phyloP scores from a whole-genome alignment of 768 basidiomycete species.

The Termitomyces sp. region DNA sequence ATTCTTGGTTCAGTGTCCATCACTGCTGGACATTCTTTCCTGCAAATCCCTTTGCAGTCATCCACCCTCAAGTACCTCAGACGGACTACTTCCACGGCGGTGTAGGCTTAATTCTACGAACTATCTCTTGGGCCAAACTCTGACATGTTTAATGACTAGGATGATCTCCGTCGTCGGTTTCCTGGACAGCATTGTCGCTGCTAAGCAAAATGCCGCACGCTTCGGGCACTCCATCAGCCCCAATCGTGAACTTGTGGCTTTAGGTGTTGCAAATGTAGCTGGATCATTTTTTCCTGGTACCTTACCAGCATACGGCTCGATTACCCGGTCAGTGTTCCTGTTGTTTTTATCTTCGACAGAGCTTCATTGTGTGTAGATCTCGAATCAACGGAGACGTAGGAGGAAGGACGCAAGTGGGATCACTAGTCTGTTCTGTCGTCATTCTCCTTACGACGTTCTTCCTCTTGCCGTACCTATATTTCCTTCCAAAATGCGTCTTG shows the following conservation, averaged over 20 bases:
- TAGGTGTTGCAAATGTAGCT: conserved; percentile 78
- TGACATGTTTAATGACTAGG: conserved; percentile 26
- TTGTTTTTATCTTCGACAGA: conserved; percentile 5
- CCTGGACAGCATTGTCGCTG: conserved; percentile 91
- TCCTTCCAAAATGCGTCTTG: conserved; percentile 84
- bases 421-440: conserved; percentile 65
- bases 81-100: conserved; percentile 79
- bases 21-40: conserved; percentile 50
- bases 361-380: conserved; percentile 36
- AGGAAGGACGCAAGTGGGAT: conserved; percentile 84
- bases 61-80: conserved; percentile 59
- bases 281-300: conserved; percentile 84
- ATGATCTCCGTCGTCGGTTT: conserved; percentile 84
- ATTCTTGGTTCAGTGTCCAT: conserved; percentile 79
- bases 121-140: neutral
- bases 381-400: conserved; percentile 91
- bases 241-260: conserved; percentile 92
- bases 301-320: conserved; percentile 88
- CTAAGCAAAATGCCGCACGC: conserved; percentile 83
- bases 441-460: conserved; percentile 86
- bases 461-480: conserved; percentile 80
- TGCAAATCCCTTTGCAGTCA: conserved; percentile 68
- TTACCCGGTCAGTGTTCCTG: conserved; percentile 59
- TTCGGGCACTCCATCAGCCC: conserved; percentile 88
- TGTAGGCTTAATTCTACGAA: conserved; percentile 35